These are phyloP conservation scores for Plasmodiophora brassicae DNA, from an alignment of 208 protist genomes.

Conservation along the genomic window DNA sequence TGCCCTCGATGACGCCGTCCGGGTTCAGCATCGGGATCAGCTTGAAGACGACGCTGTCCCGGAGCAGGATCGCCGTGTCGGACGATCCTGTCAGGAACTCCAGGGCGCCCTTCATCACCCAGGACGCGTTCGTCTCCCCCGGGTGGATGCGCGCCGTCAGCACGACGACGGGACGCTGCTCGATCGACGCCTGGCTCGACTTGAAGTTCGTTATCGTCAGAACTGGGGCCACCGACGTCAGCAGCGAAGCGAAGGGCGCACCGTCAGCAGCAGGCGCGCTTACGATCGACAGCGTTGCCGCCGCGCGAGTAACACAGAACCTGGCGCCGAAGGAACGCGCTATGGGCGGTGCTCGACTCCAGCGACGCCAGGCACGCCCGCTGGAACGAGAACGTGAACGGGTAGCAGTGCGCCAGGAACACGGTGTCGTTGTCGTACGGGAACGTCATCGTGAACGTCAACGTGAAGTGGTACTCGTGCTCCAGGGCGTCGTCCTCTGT, in stretches of 20 bases:
- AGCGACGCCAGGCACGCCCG: slow-evolving; percentile 33
- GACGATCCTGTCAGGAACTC: slow-evolving; percentile 56
- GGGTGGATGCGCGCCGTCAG: slow-evolving; percentile 90
- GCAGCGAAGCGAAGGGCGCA: background rate
- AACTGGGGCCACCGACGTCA: slow-evolving; percentile 47
- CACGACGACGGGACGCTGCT: slow-evolving; percentile 60
- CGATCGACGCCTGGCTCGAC: background rate
- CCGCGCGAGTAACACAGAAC: slow-evolving; percentile 74
- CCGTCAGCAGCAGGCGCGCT: too few species aligned
- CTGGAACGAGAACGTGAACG: slow-evolving; percentile 88
- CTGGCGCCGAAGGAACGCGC: slow-evolving; percentile 18
- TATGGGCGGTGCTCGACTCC: slow-evolving; percentile 27
- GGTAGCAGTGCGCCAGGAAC: slow-evolving; percentile 88
- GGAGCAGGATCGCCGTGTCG: slow-evolving; percentile 7
- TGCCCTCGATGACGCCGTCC: slow-evolving; percentile 93
- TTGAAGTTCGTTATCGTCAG: slow-evolving; percentile 75
- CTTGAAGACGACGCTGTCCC: slow-evolving; percentile 67
- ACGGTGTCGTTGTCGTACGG: slow-evolving; percentile 64
- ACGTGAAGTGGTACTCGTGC: slow-evolving; percentile 71
- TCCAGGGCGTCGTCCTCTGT: slow-evolving; percentile 10
- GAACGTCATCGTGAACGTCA: slow-evolving; percentile 80
- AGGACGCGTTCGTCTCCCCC: slow-evolving; percentile 88
- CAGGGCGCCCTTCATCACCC: slow-evolving; percentile 89
- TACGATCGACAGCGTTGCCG: slow-evolving; percentile 70
- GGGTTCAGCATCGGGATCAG: slow-evolving; percentile 93